Evolutionary conservation across 768 basidiomycete genomes (phyloP).

Genomic region (Phaffia tasmanica): DNA sequence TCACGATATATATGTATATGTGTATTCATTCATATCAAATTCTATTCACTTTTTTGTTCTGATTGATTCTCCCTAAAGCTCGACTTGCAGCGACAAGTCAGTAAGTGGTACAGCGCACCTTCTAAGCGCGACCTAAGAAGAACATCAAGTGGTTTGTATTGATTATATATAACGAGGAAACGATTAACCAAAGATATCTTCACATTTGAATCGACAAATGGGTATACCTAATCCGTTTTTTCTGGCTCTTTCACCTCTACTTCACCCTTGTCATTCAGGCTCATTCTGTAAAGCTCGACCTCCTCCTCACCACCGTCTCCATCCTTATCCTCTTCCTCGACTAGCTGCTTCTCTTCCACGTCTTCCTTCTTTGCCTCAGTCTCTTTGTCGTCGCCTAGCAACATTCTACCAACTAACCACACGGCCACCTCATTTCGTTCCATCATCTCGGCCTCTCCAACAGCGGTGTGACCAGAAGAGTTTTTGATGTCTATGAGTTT

Average conservation of each 20-base stretch:
- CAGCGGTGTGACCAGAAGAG: slow-evolving; percentile 57
- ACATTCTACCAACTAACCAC: slow-evolving; percentile 74
- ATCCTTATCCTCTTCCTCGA: slow-evolving; percentile 23
- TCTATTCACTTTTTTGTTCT: no score
- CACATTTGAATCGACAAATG: no score
- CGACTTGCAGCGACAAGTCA: no score
- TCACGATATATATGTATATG: no score
- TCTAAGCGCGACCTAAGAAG: no score
- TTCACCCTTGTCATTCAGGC: slow-evolving; percentile 12
- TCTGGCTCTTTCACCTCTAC: neutral
- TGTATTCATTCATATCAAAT: no score
- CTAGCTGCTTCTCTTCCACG: slow-evolving; percentile 38
- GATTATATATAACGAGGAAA: no score
- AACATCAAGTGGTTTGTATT: no score
- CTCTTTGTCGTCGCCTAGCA: slow-evolving; percentile 39
- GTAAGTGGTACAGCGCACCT: no score
- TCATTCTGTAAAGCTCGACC: slow-evolving; percentile 24
- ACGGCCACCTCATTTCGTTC: slow-evolving; percentile 75
- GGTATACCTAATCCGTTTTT: no score
- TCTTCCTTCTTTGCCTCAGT: slow-evolving; percentile 32
- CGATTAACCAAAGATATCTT: no score
- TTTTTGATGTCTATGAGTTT: slow-evolving; percentile 69
- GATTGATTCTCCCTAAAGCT: no score
- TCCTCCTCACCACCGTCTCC: slow-evolving; percentile 26
- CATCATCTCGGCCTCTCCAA: slow-evolving; percentile 66